Percentiles rank a stretch among this genome's conserved stretches.
Conservation (phyloP, 2,329 filamentous ascomycete species). For the Paraphoma chrysanthemicola region DNA sequence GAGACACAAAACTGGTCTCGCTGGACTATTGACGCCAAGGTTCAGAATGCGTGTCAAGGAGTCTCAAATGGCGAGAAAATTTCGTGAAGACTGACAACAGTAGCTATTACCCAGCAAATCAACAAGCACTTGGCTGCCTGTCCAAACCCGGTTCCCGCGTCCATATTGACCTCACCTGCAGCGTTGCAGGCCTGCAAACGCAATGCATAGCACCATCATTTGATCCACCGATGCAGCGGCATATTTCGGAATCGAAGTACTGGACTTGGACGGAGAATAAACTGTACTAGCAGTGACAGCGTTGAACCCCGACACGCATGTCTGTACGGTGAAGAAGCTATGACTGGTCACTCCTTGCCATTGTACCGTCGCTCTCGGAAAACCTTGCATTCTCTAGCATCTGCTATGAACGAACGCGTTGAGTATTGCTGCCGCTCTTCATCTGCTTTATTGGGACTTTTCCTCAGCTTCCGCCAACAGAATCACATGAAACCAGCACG, state of each 20-base stretch:
- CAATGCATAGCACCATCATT: neutral
- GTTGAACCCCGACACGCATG: too few relatives aligned
- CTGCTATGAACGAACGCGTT: too few relatives aligned
- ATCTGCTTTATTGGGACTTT: too few relatives aligned
- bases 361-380: too few relatives aligned
- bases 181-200: neutral
- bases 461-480: too few relatives aligned
- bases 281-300: neutral
- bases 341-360: too few relatives aligned
- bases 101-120: slow-evolving; percentile 2
- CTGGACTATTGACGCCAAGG: neutral
- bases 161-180: slow-evolving; percentile 1
- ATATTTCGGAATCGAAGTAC: too few relatives aligned
- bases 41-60: too few relatives aligned
- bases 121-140: neutral
- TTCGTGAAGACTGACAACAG: neutral
- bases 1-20: neutral
- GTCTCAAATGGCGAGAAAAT: neutral
- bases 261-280: neutral
- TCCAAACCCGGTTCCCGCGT: neutral
- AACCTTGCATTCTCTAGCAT: too few relatives aligned
- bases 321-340: too few relatives aligned
- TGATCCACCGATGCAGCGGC: neutral
- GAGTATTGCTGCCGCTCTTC: too few relatives aligned
- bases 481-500: too few relatives aligned